Percentiles rank a stretch among this genome's conserved stretches.
Evolutionary conservation across 2,329 filamentous ascomycete species (phyloP).

Genomic region (Trichoderma endophyticum): DNA sequence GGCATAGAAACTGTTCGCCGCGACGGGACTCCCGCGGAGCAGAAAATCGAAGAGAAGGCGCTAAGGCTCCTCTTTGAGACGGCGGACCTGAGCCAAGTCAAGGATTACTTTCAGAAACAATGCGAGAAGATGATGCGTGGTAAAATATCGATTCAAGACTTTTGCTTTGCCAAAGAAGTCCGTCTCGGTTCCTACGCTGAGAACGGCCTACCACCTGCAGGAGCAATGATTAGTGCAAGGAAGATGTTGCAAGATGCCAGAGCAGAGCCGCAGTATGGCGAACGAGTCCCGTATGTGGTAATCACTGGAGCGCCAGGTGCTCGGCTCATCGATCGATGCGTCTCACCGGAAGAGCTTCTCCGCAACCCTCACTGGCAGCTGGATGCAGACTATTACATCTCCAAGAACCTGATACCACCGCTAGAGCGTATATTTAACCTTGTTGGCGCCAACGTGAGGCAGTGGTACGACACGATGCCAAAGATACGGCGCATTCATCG

Average conservation of each 20-base stretch:
- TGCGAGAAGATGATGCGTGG: constrained; percentile 91
- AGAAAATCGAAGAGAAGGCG: constrained; percentile 93
- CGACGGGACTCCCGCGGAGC: constrained; percentile 91
- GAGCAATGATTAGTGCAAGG: constrained; percentile 81
- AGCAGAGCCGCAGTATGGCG: constrained; percentile 88
- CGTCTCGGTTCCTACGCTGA: constrained; percentile 80
- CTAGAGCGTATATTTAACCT: constrained; percentile 96
- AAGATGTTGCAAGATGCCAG: constrained; percentile 84
- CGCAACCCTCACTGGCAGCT: constrained; percentile 73
- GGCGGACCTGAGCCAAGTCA: constrained; percentile 82
- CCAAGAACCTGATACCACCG: constrained; percentile 91
- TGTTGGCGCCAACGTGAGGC: constrained; percentile 82
- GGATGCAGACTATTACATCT: constrained; percentile 95
- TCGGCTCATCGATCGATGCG: constrained; percentile 81
- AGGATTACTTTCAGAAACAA: constrained; percentile 83
- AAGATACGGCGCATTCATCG: constrained; percentile 71
- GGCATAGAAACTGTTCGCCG: constrained; percentile 96
- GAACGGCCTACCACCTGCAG: constrained; percentile 74
- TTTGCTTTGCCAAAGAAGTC: constrained; percentile 92
- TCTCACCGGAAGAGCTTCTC: constrained; percentile 80
- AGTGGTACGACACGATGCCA: constrained; percentile 97
- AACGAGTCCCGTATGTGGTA: constrained; percentile 92
- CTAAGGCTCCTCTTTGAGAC: constrained; percentile 88
- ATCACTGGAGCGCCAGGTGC: constrained; percentile 83
- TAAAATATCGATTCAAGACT: constrained; percentile 85